A percentile compares a stretch with the other conserved stretches of the same genome.
phyloP scores from a whole-genome alignment of 2,329 filamentous ascomycete genomes.

The Coniochaeta prunicola region DNA sequence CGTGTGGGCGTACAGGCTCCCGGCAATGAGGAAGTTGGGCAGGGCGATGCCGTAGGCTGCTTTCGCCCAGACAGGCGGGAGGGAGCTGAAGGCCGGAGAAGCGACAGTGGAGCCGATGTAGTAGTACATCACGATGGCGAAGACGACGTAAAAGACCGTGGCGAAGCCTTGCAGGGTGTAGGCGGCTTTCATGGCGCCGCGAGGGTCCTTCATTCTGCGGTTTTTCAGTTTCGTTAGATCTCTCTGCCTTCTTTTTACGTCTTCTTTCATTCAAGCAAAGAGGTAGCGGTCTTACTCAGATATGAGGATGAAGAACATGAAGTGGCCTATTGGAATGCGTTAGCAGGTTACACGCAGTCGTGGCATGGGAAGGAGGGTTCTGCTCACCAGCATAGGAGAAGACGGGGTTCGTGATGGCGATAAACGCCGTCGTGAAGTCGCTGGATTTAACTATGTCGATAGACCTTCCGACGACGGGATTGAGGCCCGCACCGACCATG shows the following conservation, averaged over 20 bases:
- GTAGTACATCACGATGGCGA: constrained; percentile 41
- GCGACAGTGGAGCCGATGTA: constrained; percentile 38
- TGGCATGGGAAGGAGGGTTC: background rate
- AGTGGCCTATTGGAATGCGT: constrained; percentile 23
- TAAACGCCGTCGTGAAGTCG: constrained; percentile 35
- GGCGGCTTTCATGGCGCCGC: constrained; percentile 43
- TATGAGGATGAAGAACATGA: constrained; percentile 47
- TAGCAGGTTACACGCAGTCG: background rate
- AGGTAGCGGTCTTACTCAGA: too few relatives aligned
- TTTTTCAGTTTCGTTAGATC: too few relatives aligned
- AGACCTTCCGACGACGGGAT: constrained; percentile 27
- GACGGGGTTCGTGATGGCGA: constrained; percentile 42
- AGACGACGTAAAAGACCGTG: constrained; percentile 41
- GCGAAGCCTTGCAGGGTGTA: constrained; percentile 41
- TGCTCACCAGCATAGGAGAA: constrained; percentile 39
- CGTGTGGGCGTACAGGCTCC: constrained; percentile 41
- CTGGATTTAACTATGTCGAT: constrained; percentile 28
- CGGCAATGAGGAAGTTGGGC: constrained; percentile 42
- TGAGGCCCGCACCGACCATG: constrained; percentile 39
- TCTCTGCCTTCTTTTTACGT: too few relatives aligned
- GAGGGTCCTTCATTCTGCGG: constrained; percentile 42
- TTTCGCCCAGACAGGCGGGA: constrained; percentile 37
- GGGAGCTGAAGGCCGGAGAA: constrained; percentile 39
- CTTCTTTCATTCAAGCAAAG: too few relatives aligned
- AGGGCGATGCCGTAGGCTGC: constrained; percentile 42